Base-by-base conservation (phyloP, 2,329 filamentous ascomycete genomes). In the Madurella fahalii region DNA sequence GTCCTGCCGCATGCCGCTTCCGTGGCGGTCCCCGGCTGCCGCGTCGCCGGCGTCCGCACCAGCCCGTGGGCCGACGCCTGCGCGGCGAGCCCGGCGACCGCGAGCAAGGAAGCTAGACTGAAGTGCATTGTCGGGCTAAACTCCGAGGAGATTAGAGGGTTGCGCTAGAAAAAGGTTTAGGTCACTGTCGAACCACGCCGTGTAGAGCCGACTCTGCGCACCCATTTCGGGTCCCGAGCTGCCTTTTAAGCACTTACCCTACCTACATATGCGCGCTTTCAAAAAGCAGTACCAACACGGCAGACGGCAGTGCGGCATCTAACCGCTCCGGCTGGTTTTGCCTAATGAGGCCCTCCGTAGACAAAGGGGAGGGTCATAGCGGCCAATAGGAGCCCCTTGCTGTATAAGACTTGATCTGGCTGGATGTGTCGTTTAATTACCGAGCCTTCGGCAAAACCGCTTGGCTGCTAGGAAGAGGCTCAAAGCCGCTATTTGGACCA, bases 1-100 rank as follows among this genome's bases (percentile, higher is more conserved):
- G 58, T 61, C 54, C 63, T 58, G 56, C 67, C 67, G 58, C 67
- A 68, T 32, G 59, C 66, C n/a, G 61, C 63, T 9, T 59, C 61
- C 0, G 67, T 67, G 13, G 61, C 63, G 7, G 47, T 40, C 32
- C 67, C 64, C 2, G 66, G 67, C 11, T 56, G 42, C 37, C 67
- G 63, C 1, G 65, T 61, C 7, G 57, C 62, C 0, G 66, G 67
- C 37, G 56, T 59, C 5, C 50, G 53, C 20, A 68, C 61, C 9
- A 68, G 55, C 44, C 66, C 67, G 54, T 68, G 67, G n/a, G 60
- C 61, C 17, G 57, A 50, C 15, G 50, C 59, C 20, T 57, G 55
- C 25, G 57, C 17, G 34, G 52, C 53, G 17, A 63, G 54, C 48
- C 57, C 52, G 40, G 59, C 57, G n/a, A 66, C 40, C 4, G 50